Base-by-base conservation (phyloP, 495 filamentous ascomycete species). In the Hypoxylon rickii region DNA sequence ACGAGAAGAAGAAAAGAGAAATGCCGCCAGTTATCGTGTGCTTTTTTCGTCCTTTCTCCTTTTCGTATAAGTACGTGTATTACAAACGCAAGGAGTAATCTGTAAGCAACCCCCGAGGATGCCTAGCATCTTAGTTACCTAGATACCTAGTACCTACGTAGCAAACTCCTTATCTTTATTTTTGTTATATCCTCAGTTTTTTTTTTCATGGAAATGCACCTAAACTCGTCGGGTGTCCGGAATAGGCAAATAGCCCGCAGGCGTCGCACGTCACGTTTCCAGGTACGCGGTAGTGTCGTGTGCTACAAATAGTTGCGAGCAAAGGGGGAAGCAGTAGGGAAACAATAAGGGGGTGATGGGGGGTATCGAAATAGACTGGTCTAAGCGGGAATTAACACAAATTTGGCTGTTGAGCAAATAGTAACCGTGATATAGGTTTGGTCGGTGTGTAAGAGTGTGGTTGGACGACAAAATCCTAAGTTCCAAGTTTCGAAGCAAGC, bases 221-320 rank as follows among this genome's bases (percentile, higher is more conserved):
- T 1, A 24, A 51, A 31, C 42, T 54, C 44, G 20, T 45, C 15
- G 42, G 43, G 4, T 38, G 33, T 44, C 44, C 36, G 48, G 52
- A 57, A 63, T 43, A 57, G 59, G 59, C 59, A 57, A 63, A 63
- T 63, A 63, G 57, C 48, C 59, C 52, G 53, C 59, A 63, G 59
- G 7, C 22, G 53, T 21, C 13, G 41, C 38, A 36, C 47, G 53
- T 63, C 59, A 63, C 59, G 59, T 57, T 57, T 57, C 36, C 11
- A 22, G 6, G 11, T 16, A 41, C n/a, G 15, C 32, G 8, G 18
- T 36, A 13, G 58, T 57, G 53, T 63, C 48, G 59, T 57, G 53
- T 57, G 48, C 38, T 29, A 3, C 18, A 12, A 8, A 20, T 24
- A 40, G 15, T 12, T 21, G n/a, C n/a, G n/a, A n/a, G n/a, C n/a